phyloP scores from a whole-genome alignment of 345 rosid genomes.

The Diplotaxis tenuifolia region DNA sequence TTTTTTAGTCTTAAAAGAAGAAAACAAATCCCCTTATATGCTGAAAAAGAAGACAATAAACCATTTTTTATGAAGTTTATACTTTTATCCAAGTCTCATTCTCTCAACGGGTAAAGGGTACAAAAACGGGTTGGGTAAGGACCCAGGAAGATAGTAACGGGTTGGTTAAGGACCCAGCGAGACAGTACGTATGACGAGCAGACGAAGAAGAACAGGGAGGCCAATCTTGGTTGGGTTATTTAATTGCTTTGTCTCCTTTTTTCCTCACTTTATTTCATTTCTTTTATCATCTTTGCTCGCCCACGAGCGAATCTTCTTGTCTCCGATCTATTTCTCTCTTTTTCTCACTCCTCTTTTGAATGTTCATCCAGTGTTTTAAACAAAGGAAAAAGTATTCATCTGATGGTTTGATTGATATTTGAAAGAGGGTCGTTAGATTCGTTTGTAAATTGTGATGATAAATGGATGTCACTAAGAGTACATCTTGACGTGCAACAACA shows the following conservation, averaged over 20 bases:
- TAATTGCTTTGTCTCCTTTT: slow-evolving; percentile 35
- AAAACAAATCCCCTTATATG: slow-evolving; percentile 15
- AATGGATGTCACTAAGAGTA: slow-evolving; percentile 40
- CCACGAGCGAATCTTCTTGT: slow-evolving; percentile 28
- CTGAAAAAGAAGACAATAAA: slow-evolving; percentile 21
- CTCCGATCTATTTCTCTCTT: slow-evolving; percentile 23
- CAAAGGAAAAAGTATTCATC: neutral
- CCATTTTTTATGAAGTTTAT: slow-evolving; percentile 7
- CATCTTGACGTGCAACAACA: slow-evolving; percentile 37
- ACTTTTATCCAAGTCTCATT: slow-evolving; percentile 9
- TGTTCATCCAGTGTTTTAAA: slow-evolving; percentile 5
- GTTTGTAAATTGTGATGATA: slow-evolving; percentile 31
- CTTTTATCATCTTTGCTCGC: slow-evolving; percentile 22
- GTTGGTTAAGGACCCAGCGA: slow-evolving; percentile 33
- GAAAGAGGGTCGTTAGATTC: slow-evolving; percentile 27
- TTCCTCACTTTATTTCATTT: slow-evolving; percentile 30
- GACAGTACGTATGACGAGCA: slow-evolving; percentile 17
- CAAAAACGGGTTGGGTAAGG: slow-evolving; percentile 27
- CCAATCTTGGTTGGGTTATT: slow-evolving; percentile 37
- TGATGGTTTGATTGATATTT: slow-evolving; percentile 18
- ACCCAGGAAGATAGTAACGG: slow-evolving; percentile 4
- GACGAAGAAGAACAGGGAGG: slow-evolving; percentile 31
- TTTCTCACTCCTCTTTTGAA: slow-evolving; percentile 21
- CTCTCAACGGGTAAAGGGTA: slow-evolving; percentile 20
- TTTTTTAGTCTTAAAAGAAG: slow-evolving; percentile 11